Percentiles rank a stretch among this genome's conserved stretches.
Evolutionary conservation across 2,329 filamentous ascomycete species (phyloP).

Genomic region (Fusarium sacchari): DNA sequence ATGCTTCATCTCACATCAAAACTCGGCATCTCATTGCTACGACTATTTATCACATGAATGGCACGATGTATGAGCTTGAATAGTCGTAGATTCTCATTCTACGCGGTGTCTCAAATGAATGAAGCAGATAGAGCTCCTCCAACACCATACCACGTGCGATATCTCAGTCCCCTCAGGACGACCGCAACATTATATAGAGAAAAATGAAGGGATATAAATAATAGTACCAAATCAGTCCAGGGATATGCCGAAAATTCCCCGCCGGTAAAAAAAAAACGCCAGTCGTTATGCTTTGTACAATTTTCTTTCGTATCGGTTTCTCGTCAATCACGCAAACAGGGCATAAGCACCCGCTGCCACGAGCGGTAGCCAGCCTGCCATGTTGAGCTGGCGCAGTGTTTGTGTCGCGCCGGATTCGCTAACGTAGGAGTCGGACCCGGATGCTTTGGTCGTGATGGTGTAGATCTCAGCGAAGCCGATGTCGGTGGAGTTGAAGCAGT

Average conservation of each 20-base stretch:
- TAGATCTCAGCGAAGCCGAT: constrained; percentile 83
- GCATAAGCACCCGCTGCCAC: constrained; percentile 52
- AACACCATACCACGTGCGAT: constrained; percentile 35
- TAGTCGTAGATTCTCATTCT: constrained; percentile 1
- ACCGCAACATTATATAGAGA: background rate
- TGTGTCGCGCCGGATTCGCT: constrained; percentile 43
- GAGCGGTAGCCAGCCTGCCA: constrained; percentile 56
- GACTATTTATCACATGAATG: background rate
- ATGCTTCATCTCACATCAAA: background rate
- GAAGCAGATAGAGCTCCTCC: constrained; percentile 27
- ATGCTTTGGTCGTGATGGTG: constrained; percentile 65
- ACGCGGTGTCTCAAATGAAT: constrained; percentile 6
- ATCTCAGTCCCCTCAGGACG: constrained; percentile 6
- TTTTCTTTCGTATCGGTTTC: background rate
- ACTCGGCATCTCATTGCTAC: background rate
- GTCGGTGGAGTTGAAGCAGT: constrained; percentile 88
- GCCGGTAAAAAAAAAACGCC: constrained; percentile 38
- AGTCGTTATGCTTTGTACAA: constrained; percentile 40
- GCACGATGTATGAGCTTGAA: background rate
- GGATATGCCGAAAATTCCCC: constrained; percentile 22
- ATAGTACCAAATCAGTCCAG: constrained; percentile 17
- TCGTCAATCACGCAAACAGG: constrained; percentile 43
- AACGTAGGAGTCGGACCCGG: constrained; percentile 49
- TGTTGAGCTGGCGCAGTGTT: constrained; percentile 34
- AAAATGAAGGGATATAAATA: background rate